Conservation (phyloP, 768 basidiomycete genomes). For the Neoboletus magnificus region DNA sequence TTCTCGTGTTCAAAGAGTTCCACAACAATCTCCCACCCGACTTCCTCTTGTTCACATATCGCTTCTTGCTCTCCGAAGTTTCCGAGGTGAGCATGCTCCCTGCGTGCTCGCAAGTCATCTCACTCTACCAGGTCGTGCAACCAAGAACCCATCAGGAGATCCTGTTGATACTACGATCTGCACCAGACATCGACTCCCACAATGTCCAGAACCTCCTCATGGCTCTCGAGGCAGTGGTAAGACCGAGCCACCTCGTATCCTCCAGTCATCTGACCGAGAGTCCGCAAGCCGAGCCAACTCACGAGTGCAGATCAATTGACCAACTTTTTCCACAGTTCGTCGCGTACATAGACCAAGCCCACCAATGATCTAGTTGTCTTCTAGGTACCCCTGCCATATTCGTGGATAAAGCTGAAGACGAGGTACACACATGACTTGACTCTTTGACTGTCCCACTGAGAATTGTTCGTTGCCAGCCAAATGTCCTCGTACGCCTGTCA, state of each 20-base stretch:
- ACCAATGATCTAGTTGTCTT: not conserved
- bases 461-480: constrained; percentile 16
- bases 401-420: constrained; percentile 54
- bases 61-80: constrained; percentile 65
- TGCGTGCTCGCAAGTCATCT: not conserved
- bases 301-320: constrained; percentile 56
- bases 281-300: constrained; percentile 45
- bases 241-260: constrained; percentile 13
- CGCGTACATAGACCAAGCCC: not conserved
- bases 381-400: constrained; percentile 58
- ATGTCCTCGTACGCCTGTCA: constrained; percentile 22
- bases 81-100: constrained; percentile 49
- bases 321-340: constrained; percentile 50
- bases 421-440: constrained; percentile 33
- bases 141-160: constrained; percentile 57
- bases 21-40: constrained; percentile 50
- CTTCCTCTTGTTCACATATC: constrained; percentile 62
- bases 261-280: constrained; percentile 15
- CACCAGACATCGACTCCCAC: constrained; percentile 42
- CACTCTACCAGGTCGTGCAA: constrained; percentile 50
- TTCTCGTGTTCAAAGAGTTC: constrained; percentile 60
- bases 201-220: constrained; percentile 45
- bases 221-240: constrained; percentile 42
- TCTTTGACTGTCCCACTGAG: constrained; percentile 7
- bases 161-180: constrained; percentile 40